Conservation (phyloP, 73 alveolate species). For the Paramecium primaurelia region DNA sequence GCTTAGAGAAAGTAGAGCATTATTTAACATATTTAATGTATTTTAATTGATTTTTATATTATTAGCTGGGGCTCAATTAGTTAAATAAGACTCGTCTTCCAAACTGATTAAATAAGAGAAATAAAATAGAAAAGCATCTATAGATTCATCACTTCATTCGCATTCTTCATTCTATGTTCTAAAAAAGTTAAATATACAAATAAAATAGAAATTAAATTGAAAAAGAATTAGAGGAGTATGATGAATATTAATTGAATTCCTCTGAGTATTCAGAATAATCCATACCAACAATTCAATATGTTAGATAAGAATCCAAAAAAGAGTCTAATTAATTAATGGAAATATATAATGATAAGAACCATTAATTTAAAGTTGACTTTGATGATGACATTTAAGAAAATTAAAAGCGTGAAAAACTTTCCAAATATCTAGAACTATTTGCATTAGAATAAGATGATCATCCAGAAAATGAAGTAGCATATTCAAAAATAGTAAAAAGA, state of each 20-base stretch:
- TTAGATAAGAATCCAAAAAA: neutral
- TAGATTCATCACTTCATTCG: neutral
- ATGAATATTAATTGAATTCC: neutral
- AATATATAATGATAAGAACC: neutral
- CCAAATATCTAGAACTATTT: neutral
- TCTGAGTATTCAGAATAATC: neutral
- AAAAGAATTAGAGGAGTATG: neutral
- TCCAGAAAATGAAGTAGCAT: neutral
- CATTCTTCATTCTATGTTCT: neutral
- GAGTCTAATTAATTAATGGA: neutral
- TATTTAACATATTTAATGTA: neutral
- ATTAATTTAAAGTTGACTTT: neutral
- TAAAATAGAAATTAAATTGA: neutral
- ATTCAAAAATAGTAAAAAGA: neutral
- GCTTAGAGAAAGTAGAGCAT: conserved; percentile 7
- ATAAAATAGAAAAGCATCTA: neutral
- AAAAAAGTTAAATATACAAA: neutral
- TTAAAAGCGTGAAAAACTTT: neutral
- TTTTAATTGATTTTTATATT: neutral
- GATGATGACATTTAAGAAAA: neutral
- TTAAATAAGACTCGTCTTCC: neutral
- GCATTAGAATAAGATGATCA: neutral
- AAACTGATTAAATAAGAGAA: neutral
- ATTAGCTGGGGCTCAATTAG: neutral
- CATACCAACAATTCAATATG: neutral